Evolutionary conservation across 2,329 filamentous ascomycete species (phyloP), one percentile per base, ranked within the genome.

Genomic region (Escovopsis sp.): DNA sequence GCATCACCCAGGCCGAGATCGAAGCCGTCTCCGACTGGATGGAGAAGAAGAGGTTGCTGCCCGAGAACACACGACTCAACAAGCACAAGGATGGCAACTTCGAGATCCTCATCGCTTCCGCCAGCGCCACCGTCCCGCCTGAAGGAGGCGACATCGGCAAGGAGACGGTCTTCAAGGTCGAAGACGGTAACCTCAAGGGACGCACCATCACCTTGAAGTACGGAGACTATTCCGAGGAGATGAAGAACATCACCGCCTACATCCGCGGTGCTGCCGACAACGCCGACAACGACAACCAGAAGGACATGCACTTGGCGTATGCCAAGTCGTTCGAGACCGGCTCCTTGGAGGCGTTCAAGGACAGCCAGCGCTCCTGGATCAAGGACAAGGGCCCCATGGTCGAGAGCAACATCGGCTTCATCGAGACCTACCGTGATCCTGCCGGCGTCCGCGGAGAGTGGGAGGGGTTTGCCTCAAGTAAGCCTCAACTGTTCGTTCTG

Each of bases 401-500:
- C 30, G 84, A 91, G 61, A 80, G 73, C 36, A 86, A 89, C 57
- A 73, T 89, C 50, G 84, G 84, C 1, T 91, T 91, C 55, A 81
- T 91, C 40, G 84, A 91, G 64, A 87, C 84, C 0, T 91, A 91
- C 58, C 71, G 84, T 51, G 85, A 93, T 54, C 85, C 85, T 27
- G 79, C 82, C 45, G 84, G 85, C 45, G 75, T 87, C 29, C 72
- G 84, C 47, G 84, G 81, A 45, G 85, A 91, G 57, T 93, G 83
- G 79, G 84, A 91, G 60, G 84, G 84, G 2, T 87, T 91, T 55
- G 83, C 82, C 37, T 81, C 82, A 37, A 74, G 60, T 60, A 41
- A 48, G 57, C 54, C 40, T 14, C 25, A 39, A 25, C 2, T 7
- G 14, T 35, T n/a, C 31, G n/a, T 6, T n/a, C 29, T 25, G n/a